Conservation (phyloP, 495 filamentous ascomycete species). For the Barbatosphaeria neglecta region DNA sequence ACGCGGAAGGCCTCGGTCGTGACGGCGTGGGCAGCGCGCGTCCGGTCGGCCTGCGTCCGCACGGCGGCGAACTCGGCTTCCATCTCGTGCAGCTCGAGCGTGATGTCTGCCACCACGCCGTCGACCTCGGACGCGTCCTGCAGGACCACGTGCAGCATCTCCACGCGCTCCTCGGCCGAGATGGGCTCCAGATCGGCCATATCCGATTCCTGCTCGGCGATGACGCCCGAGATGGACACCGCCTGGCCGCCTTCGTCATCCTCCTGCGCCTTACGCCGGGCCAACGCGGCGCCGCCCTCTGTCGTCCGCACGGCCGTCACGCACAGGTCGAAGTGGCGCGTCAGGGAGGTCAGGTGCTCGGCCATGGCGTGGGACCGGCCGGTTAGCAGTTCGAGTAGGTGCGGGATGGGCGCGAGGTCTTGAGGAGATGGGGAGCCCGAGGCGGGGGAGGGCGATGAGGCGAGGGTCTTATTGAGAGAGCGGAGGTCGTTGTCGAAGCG, state of each 20-base stretch:
- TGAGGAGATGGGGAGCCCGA: conserved; percentile 24
- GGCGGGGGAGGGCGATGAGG: conserved; percentile 16
- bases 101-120: conserved; percentile 77
- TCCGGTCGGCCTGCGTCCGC: conserved; percentile 41
- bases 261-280: conserved; percentile 45
- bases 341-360: conserved; percentile 64
- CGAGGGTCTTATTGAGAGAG: conserved; percentile 25
- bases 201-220: conserved; percentile 45
- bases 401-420: conserved; percentile 45
- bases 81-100: conserved; percentile 64
- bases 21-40: conserved; percentile 33
- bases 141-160: conserved; percentile 72
- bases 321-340: conserved; percentile 89
- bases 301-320: conserved; percentile 85
- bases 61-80: conserved; percentile 52
- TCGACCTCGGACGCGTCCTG: conserved; percentile 81
- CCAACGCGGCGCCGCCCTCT: conserved; percentile 73
- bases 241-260: conserved; percentile 33
- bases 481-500: conserved; percentile 50
- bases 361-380: conserved; percentile 77
- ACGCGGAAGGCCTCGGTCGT: conserved; percentile 49
- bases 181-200: conserved; percentile 56
- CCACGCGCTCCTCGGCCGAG: conserved; percentile 59
- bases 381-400: conserved; percentile 61
- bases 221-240: conserved; percentile 46